Evolutionary conservation across 202 grass and related monocot genomes (phyloP), one percentile per base, ranked within the genome.

Genomic region (Setaria italica): DNA sequence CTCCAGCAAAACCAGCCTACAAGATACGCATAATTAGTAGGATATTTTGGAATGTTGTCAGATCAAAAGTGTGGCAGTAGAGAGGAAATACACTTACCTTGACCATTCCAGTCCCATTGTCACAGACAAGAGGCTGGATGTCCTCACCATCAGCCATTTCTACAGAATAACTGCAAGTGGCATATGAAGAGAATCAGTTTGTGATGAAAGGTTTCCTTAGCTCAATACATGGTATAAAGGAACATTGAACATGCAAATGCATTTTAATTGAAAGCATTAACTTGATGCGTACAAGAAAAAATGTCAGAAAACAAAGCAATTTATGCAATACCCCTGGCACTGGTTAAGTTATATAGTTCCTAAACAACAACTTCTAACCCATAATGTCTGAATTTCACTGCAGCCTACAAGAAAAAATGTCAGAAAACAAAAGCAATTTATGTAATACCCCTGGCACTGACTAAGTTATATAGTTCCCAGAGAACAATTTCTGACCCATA

Each of bases 71-170:
- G 32, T 48, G 54, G 12, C 0, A 33, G 6, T 9, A 30, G 30
- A 62, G 53, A 35, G 42, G 20, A 47, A 16, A 46, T 70, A 54
- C 6, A 12, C 87, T 76, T 30, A 94, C 92, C 92, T 94, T 94
- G 87, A 94, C 92, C 92, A 94, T 94, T 89, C 92, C 92, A 0
- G 92, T 94, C 37, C 92, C 92, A 92, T 94, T 94, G 86, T 94
- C 92, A 9, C 92, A 94, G 9, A 94, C 92, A 73, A 94, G 92
- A 68, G 92, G 92, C 87, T 94, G 89, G 89, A 94, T 91, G 79
- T 94, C 92, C 84, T 94, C 92, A 79, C 89, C 89, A 29, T 94
- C 92, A 74, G 92, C 92, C 89, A 94, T 94, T 77, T 88, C 55
- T 89, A 80, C 49, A 72, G 80, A 62, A 86, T 34, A 82, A 60